Evolutionary conservation across 768 basidiomycete species (phyloP), one percentile per base, ranked within the genome.

Genomic region (Pleurotus djamor): DNA sequence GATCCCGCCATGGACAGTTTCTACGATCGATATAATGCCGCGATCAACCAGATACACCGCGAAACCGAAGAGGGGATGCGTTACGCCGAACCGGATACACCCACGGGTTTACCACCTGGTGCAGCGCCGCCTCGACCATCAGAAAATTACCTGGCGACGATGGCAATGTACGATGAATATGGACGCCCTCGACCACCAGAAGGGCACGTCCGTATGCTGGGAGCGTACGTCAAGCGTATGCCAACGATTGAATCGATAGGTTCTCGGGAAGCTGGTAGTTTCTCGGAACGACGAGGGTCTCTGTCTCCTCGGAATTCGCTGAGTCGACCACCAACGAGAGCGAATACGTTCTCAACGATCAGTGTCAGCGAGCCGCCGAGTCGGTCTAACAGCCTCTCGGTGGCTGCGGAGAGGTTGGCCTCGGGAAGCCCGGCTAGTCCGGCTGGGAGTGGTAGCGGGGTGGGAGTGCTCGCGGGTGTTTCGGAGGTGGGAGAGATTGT

Each of bases 241-340:
- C 86, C 89, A 16, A 92, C 91, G 33, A 92, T 92, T 61, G 89
- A 91, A 68, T 86, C 84, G 45, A 78, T 91, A 69, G 89, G 88
- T 43, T 88, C 86, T 14, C 79, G 82, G 52, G 90, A 92, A 61
- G 60, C 75, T 51, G 71, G 68, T 41, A 73, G 72, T 60, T 68
- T 74, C 50, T 63, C 68, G 41, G 61, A 65, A 32, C 52, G 67
- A 37, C 67, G 69, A 60, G 51, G 32, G 58, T 62, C 60, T 66
- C 58, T 56, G 45, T 43, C 64, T 57, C 58, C 63, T 17, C 64
- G 62, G 17, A 44, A 61, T 33, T 68, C 68, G 6, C 59, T 68
- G 1, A 77, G 76, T 59, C 70, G 77, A 12, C 77, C 79, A 41
- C 74, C 75, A 4, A 80, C 80, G 37, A 67, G 76, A 48, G 72